phyloP scores from a whole-genome alignment of 768 basidiomycete species.

The Tylopilus sp. region DNA sequence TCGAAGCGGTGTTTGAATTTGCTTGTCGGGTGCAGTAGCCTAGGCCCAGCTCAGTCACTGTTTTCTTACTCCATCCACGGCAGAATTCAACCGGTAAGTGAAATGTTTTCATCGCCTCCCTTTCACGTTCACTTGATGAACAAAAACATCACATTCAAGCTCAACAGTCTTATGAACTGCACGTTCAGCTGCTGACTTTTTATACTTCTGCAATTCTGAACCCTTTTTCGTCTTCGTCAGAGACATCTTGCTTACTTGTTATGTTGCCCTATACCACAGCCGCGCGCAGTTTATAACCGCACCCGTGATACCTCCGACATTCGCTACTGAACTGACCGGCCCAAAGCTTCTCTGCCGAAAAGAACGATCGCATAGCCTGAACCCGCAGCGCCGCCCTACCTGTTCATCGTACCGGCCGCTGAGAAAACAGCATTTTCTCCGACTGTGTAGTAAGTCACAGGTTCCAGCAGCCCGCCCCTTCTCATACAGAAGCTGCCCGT shows the following conservation, averaged over 20 bases:
- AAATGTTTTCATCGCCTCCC: not conserved
- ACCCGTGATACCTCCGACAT: not conserved
- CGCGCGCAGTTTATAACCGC: not conserved
- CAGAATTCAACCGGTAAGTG: not conserved
- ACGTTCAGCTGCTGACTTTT: slow-evolving; percentile 39
- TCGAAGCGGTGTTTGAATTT: slow-evolving; percentile 3
- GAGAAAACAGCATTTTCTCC: no score
- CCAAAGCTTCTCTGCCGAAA: no score
- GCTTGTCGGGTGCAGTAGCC: not conserved
- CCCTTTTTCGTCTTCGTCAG: not conserved
- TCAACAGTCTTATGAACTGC: slow-evolving; percentile 45
- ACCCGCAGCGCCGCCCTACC: no score
- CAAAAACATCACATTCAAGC: slow-evolving; percentile 41
- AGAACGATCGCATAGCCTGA: no score
- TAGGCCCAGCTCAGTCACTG: no score
- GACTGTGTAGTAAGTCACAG: no score
- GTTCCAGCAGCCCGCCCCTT: no score
- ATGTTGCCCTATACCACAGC: slow-evolving; percentile 1
- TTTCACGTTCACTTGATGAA: slow-evolving; percentile 33
- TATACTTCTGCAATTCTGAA: slow-evolving; percentile 46
- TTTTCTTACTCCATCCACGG: not conserved
- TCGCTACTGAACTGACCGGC: not conserved
- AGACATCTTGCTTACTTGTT: not conserved
- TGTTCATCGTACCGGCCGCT: not conserved
- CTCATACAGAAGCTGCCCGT: no score